Evolutionary conservation across 176 grass and related monocot genomes (phyloP), one percentile per base, ranked within the genome.

Genomic region (Miscanthus lutarioriparius): DNA sequence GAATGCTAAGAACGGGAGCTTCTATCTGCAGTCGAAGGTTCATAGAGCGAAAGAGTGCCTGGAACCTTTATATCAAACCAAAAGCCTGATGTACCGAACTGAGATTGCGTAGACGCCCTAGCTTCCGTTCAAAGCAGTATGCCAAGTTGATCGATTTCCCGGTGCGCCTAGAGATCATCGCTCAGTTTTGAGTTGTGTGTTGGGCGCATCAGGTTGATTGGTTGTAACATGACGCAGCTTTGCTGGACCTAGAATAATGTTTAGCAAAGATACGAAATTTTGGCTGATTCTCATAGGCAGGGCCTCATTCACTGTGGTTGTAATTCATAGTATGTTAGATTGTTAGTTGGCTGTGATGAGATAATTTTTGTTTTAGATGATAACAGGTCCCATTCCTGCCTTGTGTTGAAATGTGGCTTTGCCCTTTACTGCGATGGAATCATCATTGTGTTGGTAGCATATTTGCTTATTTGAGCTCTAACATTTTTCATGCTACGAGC

Each of bases 21-120:
- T 97, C 72, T 94, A 97, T 83, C 90, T 97, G 5, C 95, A 97
- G 79, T 94, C 95, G 10, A 97, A 97, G 72, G 95, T 97, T 45
- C 95, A 97, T 41, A 81, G 92, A 1, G 95, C 95, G 7, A 97
- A 97, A 84, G 92, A 95, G 67, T 93, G 95, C 22, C 83, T 98
- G 70, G 92, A 98, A 85, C 30, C 87, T 35, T 23, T 78, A 26
- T 90, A 95, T 79, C 67, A 90, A 37, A 95, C 76, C 67, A 90
- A 37, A 87, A 85, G 76, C 76, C 89, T 10, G 74, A 91, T n/a
- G 22, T 84, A 51, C 56, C 62, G 10, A 87, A 75, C 80, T 91
- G 80, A 91, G 32, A 62, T 13, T 15, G 33, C 0, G 6, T n/a
- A 53, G 78, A 25, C 5, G 54, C 2, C 10, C 16, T 63, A 71